Percentiles rank a stretch among this genome's conserved stretches.
phyloP scores from a whole-genome alignment of 768 basidiomycete genomes.

The Boletus tomentosulus region DNA sequence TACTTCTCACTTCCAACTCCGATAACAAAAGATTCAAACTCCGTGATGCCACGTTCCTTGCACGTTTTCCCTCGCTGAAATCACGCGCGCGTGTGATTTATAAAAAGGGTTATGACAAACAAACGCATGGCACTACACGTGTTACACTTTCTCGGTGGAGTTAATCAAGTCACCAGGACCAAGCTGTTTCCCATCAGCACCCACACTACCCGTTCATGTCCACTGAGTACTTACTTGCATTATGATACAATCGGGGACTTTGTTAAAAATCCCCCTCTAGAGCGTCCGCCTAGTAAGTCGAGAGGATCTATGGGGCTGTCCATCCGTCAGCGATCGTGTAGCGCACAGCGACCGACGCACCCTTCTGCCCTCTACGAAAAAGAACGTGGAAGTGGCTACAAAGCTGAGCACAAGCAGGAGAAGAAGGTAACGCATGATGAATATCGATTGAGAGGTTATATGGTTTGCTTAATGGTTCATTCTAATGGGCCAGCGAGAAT shows the following conservation, averaged over 20 bases:
- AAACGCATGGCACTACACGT: slow-evolving; percentile 14
- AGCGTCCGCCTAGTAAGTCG: slow-evolving; percentile 4
- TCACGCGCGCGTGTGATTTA: slow-evolving; percentile 19
- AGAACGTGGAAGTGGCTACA: slow-evolving; percentile 27
- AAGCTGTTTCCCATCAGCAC: slow-evolving; percentile 5
- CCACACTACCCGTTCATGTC: background rate
- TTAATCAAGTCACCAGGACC: slow-evolving; percentile 17
- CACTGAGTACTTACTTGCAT: slow-evolving; percentile 13
- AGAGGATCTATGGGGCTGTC: slow-evolving; percentile 20
- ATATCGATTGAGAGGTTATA: background rate
- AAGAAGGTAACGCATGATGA: slow-evolving; percentile 25
- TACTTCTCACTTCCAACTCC: slow-evolving; percentile 20
- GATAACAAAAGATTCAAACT: slow-evolving; percentile 9
- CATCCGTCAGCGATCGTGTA: slow-evolving; percentile 4
- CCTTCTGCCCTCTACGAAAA: slow-evolving; percentile 28
- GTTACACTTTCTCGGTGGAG: slow-evolving; percentile 8
- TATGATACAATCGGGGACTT: slow-evolving; percentile 29
- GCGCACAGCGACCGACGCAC: slow-evolving; percentile 11
- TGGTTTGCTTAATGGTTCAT: slow-evolving; percentile 24
- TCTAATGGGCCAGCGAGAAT: slow-evolving; percentile 24
- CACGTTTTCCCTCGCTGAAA: slow-evolving; percentile 17
- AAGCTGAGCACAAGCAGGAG: slow-evolving; percentile 28
- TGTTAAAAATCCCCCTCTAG: slow-evolving; percentile 23
- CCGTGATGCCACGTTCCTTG: slow-evolving; percentile 20
- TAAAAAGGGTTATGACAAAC: background rate